Percentiles rank a stretch among this genome's conserved stretches.
phyloP scores from a whole-genome alignment of 164 flowering plant species.

The Magnolia kwangsiensis region DNA sequence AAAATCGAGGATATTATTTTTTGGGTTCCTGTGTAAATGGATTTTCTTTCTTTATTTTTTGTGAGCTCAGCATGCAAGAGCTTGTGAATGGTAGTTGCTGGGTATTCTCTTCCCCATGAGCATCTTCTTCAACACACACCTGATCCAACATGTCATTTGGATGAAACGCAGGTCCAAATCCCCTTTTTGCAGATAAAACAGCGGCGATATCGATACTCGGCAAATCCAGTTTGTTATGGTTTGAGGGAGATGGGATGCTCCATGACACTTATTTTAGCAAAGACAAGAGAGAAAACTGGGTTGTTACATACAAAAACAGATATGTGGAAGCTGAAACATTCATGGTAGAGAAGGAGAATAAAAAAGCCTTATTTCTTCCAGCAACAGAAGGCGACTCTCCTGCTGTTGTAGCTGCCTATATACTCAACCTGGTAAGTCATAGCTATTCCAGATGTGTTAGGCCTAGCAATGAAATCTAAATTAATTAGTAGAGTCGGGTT shows the following conservation, averaged over 20 bases:
- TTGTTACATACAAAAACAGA: slow-evolving; percentile 11
- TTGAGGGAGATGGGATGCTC: slow-evolving; percentile 18
- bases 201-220: slow-evolving; percentile 9
- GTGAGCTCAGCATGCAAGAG: too few species aligned
- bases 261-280: slow-evolving; percentile 15
- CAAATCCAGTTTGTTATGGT: slow-evolving; percentile 7
- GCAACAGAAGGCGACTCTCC: slow-evolving; percentile 8
- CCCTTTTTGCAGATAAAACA: background rate
- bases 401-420: slow-evolving; percentile 7
- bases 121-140: background rate
- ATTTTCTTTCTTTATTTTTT: too few species aligned
- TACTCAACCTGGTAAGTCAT: slow-evolving; percentile 11
- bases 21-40: too few species aligned
- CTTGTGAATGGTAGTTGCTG: too few species aligned
- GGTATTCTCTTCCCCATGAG: too few species aligned
- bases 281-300: slow-evolving; percentile 15
- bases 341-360: slow-evolving; percentile 9
- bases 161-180: slow-evolving; percentile 10
- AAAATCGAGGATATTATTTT: too few species aligned
- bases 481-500: background rate
- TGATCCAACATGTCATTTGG: background rate
- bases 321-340: slow-evolving; percentile 11
- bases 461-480: background rate
- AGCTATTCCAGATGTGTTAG: background rate
- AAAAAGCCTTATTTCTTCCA: slow-evolving; percentile 19